These are phyloP conservation scores for Dryas drummondii DNA, from an alignment of 306 rosid species.

Conservation along the genomic window DNA sequence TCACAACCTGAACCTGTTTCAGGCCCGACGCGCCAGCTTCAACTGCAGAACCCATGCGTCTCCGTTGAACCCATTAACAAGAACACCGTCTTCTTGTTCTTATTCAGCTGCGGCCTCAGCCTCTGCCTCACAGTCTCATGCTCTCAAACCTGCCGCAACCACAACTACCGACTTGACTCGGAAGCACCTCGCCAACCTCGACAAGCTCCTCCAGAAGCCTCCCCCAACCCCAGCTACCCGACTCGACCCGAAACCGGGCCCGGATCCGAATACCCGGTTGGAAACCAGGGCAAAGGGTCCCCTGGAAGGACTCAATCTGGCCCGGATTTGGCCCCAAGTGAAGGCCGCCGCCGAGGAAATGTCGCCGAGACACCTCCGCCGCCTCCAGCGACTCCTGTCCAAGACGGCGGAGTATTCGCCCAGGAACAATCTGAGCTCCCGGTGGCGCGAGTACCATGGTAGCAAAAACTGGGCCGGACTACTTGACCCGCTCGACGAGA, in stretches of 20 bases:
- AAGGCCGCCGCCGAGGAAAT: constrained; percentile 72
- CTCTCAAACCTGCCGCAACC: constrained; percentile 11
- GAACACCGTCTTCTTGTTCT: constrained; percentile 25
- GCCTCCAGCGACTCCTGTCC: constrained; percentile 62
- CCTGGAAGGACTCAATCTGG: constrained; percentile 52
- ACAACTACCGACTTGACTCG: constrained; percentile 32
- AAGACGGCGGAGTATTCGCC: constrained; percentile 75
- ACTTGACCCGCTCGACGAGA: constrained; percentile 82
- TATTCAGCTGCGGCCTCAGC: constrained; percentile 10
- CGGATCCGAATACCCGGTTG: constrained; percentile 5
- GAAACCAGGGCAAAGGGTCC: constrained; percentile 44
- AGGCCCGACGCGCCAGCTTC: constrained; percentile 48
- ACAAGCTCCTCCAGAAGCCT: constrained; percentile 58
- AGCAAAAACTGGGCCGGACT: constrained; percentile 75
- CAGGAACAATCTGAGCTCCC: constrained; percentile 48
- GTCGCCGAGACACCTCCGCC: constrained; percentile 71
- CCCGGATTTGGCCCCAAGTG: constrained; percentile 59
- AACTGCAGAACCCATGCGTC: constrained; percentile 53
- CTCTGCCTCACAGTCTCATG: not conserved
- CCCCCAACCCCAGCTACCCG: constrained; percentile 25
- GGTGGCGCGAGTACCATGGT: constrained; percentile 87
- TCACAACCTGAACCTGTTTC: constrained; percentile 44
- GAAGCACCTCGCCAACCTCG: constrained; percentile 66
- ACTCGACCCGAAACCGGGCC: constrained; percentile 17
- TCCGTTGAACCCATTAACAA: constrained; percentile 45